Evolutionary conservation across 345 rosid genomes (phyloP), one percentile per base, ranked within the genome.

Genomic region (Citrus reticulata): DNA sequence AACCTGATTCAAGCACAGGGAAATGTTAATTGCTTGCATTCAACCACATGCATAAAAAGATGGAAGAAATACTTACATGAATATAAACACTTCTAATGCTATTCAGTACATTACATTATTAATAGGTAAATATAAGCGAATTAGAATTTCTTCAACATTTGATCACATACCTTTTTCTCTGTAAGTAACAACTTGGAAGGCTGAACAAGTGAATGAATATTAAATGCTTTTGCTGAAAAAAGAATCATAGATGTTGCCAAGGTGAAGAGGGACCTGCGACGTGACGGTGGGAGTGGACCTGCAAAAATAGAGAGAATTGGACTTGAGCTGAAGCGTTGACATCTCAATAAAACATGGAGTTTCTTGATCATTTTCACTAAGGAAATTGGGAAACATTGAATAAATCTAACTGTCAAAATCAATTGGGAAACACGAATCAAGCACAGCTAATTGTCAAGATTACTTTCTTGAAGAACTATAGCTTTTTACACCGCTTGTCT

Each of bases 191-290:
- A 77, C 84, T 90, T 93, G 70, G 93, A 81, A 67, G 77, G 64
- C 69, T 86, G 84, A 76, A 85, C 91, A 80, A 96, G 84, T 37
- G 97, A 81, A 76, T 79, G 76, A 75, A 94, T 88, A 83, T 84
- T 84, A 80, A 77, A 90, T 54, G 94, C 95, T 82, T 89, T 90
- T 42, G 99, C 89, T 75, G 97, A 89, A 81, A 94, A 96, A 54
- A 90, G 89, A 87, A 91, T 86, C 99, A 96, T 96, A 37, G 97
- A 85, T 69, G 91, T 90, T 81, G 97, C 89, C 91, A 96, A 77
- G 62, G 88, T 89, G 82, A 91, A 93, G 75, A 96, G 97, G 19
- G 97, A 94, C 82, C 99, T 90, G 77, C 94, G 84, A 27, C 90
- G 79, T 19, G 99, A 90, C 63, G 98, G 90, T 51, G 92, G 97